phyloP scores from a whole-genome alignment of 2,329 filamentous ascomycete genomes.

The Paecilomyces sp. region DNA sequence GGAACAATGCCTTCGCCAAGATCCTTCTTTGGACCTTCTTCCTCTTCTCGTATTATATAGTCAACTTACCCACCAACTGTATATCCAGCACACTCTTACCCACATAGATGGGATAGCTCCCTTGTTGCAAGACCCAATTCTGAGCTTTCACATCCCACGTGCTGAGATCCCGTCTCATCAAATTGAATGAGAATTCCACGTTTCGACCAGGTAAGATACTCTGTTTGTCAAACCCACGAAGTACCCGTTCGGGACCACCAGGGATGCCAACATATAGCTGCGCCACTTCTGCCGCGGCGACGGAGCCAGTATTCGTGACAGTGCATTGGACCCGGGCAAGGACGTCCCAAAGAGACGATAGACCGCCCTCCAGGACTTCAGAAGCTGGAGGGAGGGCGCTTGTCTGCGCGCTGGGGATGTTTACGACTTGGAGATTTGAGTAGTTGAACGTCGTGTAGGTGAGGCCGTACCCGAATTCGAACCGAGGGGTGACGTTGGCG shows the following conservation, averaged over 20 bases:
- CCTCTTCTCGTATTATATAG: neutral
- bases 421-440: constrained; percentile 42
- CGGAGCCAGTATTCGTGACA: constrained; percentile 36
- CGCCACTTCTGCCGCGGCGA: constrained; percentile 38
- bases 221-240: constrained; percentile 72
- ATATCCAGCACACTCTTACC: constrained; percentile 20
- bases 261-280: constrained; percentile 59
- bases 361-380: constrained; percentile 41
- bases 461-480: constrained; percentile 32
- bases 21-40: neutral
- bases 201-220: constrained; percentile 58
- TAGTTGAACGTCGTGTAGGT: constrained; percentile 20
- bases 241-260: constrained; percentile 60
- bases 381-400: constrained; percentile 40
- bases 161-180: constrained; percentile 69
- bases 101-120: constrained; percentile 48
- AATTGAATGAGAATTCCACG: constrained; percentile 53
- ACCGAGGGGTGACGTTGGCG: constrained; percentile 26
- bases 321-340: constrained; percentile 36
- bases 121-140: constrained; percentile 62
- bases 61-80: neutral
- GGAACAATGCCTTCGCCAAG: too few relatives aligned
- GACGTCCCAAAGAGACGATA: constrained; percentile 41
- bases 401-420: constrained; percentile 10
- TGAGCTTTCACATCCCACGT: constrained; percentile 69